Evolutionary conservation across 495 filamentous ascomycete species (phyloP), one percentile per base, ranked within the genome.

Genomic region (Trichoderma asperelloides): DNA sequence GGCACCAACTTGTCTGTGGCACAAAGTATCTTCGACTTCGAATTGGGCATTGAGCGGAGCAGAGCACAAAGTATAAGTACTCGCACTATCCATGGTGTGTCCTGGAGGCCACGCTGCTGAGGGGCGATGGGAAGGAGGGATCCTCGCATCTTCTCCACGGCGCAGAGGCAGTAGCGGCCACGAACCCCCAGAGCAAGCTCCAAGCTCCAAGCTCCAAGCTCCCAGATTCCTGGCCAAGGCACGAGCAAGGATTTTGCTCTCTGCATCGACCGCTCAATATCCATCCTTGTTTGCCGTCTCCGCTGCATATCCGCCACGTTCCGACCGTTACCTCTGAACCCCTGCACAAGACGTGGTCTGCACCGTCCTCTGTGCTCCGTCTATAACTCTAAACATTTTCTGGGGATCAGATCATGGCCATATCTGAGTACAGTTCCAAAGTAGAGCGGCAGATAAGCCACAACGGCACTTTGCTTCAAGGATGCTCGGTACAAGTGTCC

Each of bases 141-240:
- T 25, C 23, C 55, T 60, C 55, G 55, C n/a, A 60, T 30, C 55
- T 30, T 60, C 55, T 55, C 49, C 49, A n/a, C 55, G 55, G 25
- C 30, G 30, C 12, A 60, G 55, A 60, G 51, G 55, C 55, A 60
- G 23, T 11, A 60, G 55, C 55, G 55, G 23, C 55, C 27, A 60
- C 23, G 55, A 60, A n/a, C 55, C 55, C 49, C 21, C 16, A 9
- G 27, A 23, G 12, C 11, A n/a, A 30, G 33, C 33, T 37, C 33
- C 55, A 16, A 30, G 55, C 55, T 60, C 27, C 11, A n/a, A 30
- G 33, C 33, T 37, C 33, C 55, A 16, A 30, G 55, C 55, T 60
- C 27, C n/a, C 12, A 60, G 55, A 60, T 27, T 30, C 27, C 55
- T 8, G 43, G 43, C 43, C 23, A 60, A 18, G 55, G 23, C 9